Conservation (phyloP, 352 stramenopile species). For the Globisporangium canariense region DNA sequence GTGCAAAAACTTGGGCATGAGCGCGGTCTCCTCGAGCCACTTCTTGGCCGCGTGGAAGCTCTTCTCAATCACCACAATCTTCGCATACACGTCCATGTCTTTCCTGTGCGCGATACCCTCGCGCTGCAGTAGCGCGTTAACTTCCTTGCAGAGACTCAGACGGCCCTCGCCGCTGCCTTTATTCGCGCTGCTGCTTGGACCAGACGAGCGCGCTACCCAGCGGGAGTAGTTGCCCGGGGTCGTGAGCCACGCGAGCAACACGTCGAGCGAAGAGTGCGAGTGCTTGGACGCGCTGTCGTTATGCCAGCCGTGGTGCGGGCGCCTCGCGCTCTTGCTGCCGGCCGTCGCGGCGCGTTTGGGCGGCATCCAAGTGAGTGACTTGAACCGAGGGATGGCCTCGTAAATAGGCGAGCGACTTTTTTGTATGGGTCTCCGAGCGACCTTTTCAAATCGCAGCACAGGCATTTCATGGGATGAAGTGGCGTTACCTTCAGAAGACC, state of each 20-base stretch:
- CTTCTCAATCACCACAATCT: conserved; percentile 18
- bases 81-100: conserved; percentile 15
- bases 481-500: conserved; percentile 1
- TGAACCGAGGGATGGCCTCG: not conserved
- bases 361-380: not conserved
- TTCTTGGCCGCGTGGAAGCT: conserved; percentile 17
- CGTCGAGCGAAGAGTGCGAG: conserved; percentile 23
- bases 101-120: conserved; percentile 16
- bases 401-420: not conserved
- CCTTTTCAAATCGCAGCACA: not conserved
- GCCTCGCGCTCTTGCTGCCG: not conserved
- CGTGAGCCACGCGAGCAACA: conserved; percentile 33
- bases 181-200: not conserved
- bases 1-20: conserved; percentile 13
- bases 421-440: too few species aligned
- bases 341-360: not conserved
- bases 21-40: conserved; percentile 24
- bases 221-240: conserved; percentile 28
- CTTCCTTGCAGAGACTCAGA: conserved; percentile 12
- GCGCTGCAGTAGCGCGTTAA: conserved; percentile 11
- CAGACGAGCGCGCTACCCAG: conserved; percentile 12
- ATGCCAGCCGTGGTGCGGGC: conserved; percentile 13
- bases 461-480: not conserved
- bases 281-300: conserved; percentile 8
- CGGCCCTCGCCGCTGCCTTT: not conserved